These are phyloP conservation scores for Bruguiera sexangula DNA, from an alignment of 345 rosid genomes.

Conservation along the genomic window DNA sequence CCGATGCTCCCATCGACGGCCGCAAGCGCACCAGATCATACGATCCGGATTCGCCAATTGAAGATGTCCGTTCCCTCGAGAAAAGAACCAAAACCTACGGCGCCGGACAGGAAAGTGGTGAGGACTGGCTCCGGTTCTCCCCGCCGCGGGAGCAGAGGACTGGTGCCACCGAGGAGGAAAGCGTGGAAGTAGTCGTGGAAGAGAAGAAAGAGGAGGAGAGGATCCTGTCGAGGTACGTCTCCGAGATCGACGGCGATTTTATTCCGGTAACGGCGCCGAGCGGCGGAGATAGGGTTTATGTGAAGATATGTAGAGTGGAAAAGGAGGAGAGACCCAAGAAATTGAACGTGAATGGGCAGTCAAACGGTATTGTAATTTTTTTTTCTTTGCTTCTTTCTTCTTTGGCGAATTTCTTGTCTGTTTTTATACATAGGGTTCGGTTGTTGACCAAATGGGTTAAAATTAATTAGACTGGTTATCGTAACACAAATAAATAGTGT, in stretches of 20 bases:
- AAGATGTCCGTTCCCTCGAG: conserved; percentile 30
- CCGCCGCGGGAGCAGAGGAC: conserved; percentile 37
- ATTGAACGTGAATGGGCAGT: conserved; percentile 39
- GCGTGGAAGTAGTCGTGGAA: conserved; percentile 7
- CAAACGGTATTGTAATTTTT: conserved; percentile 39
- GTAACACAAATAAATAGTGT: too few relatives aligned
- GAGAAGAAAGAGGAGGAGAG: conserved; percentile 40
- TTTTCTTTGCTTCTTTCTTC: neutral
- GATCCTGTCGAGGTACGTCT: conserved; percentile 57
- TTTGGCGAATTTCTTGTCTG: neutral
- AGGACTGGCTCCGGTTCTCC: conserved; percentile 65
- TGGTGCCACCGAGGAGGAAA: conserved; percentile 23
- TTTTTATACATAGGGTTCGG: neutral
- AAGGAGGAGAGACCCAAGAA: conserved; percentile 39
- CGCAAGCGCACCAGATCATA: conserved; percentile 50
- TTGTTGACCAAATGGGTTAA: too few relatives aligned
- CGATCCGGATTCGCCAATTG: conserved; percentile 22
- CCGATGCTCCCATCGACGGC: conserved; percentile 11
- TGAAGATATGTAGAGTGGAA: conserved; percentile 51
- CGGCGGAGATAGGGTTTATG: conserved; percentile 88
- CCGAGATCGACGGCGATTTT: conserved; percentile 77
- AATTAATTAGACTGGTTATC: too few relatives aligned
- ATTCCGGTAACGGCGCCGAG: conserved; percentile 77
- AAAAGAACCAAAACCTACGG: conserved; percentile 49
- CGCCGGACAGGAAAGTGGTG: conserved; percentile 29